phyloP scores from a whole-genome alignment of 345 rosid genomes.

The Hibiscus syriacus region DNA sequence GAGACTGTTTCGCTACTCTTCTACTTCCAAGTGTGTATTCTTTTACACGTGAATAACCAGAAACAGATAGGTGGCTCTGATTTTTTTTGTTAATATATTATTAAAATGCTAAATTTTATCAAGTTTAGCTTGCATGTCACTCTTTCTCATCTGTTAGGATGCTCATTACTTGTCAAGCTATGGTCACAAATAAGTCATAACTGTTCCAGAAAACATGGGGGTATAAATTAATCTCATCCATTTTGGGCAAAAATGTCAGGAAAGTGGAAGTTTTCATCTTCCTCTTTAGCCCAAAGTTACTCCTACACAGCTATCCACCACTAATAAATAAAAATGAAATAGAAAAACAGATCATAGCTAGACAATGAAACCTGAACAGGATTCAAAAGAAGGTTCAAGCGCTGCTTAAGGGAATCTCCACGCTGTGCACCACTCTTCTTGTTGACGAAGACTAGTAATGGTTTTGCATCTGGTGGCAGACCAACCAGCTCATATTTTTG shows the following conservation, averaged over 20 bases:
- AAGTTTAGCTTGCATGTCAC: not conserved
- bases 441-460: constrained; percentile 77
- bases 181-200: no score
- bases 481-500: constrained; percentile 73
- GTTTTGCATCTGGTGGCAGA: constrained; percentile 73
- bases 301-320: not conserved
- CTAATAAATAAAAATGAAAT: not conserved
- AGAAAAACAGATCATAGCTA: not conserved
- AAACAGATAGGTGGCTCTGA: not conserved
- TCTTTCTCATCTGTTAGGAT: not conserved
- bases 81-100: constrained; percentile 27
- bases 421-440: constrained; percentile 89
- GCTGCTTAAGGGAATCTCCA: constrained; percentile 64
- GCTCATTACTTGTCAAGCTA: not conserved
- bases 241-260: not conserved
- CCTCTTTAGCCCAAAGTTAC: not conserved
- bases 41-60: not conserved
- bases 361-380: constrained; percentile 67
- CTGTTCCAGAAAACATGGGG: no score
- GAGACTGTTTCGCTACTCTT: not conserved
- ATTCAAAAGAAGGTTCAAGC: constrained; percentile 72
- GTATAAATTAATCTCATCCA: not conserved
- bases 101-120: not conserved
- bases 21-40: not conserved
- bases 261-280: not conserved